A percentile compares a stretch with the other conserved stretches of the same genome.
These are phyloP conservation scores for Fusarium continuum DNA, from an alignment of 2,329 filamentous ascomycete species.

Conservation along the genomic window DNA sequence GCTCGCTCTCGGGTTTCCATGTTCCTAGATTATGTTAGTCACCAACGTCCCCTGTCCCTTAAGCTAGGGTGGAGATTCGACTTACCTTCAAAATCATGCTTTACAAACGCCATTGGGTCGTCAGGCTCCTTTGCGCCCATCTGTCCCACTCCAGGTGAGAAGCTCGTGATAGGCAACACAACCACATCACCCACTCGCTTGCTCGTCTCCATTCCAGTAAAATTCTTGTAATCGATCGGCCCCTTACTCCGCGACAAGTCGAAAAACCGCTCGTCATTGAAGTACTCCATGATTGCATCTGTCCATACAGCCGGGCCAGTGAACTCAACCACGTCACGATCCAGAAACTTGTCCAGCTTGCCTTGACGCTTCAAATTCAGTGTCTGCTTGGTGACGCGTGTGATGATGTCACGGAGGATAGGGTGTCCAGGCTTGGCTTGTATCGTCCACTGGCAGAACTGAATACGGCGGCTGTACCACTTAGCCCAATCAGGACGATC, in stretches of 20 bases:
- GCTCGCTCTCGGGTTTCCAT: conserved; percentile 78
- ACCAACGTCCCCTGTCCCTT: background rate
- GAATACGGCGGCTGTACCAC: conserved; percentile 95
- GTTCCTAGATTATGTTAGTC: conserved; percentile 60
- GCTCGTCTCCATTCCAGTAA: conserved; percentile 83
- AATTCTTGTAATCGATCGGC: conserved; percentile 85
- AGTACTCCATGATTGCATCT: conserved; percentile 88
- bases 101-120: conserved; percentile 96
- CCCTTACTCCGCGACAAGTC: conserved; percentile 75
- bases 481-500: conserved; percentile 91
- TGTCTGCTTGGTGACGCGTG: conserved; percentile 84
- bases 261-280: conserved; percentile 92
- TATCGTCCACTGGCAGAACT: conserved; percentile 99
- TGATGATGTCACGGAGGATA: conserved; percentile 85
- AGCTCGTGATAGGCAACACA: conserved; percentile 94
- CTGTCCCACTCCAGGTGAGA: conserved; percentile 92
- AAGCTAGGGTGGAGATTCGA: background rate
- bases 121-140: conserved; percentile 91
- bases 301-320: conserved; percentile 97
- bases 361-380: conserved; percentile 76
- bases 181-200: conserved; percentile 95
- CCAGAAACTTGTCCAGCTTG: conserved; percentile 65
- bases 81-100: conserved; percentile 94
- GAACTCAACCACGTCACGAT: conserved; percentile 88
- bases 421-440: conserved; percentile 95